A percentile compares a stretch with the other conserved stretches of the same genome.
phyloP scores from a whole-genome alignment of 2,329 filamentous ascomycete genomes.

The Polytolypa hystricis region DNA sequence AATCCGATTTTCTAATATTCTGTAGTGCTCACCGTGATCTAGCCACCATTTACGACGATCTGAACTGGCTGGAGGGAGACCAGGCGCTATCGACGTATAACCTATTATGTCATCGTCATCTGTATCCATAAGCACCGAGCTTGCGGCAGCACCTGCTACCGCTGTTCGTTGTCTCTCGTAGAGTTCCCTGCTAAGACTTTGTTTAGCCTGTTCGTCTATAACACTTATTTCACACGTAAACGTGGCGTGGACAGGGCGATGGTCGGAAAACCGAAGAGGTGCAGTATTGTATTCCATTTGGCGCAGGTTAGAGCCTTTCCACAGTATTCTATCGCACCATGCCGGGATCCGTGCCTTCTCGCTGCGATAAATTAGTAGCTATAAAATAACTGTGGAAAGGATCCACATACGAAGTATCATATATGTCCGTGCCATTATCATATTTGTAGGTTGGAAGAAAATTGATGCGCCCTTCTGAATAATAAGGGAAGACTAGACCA shows the following conservation, averaged over 20 bases:
- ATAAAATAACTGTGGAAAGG: background rate
- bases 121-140: conserved; percentile 15
- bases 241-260: conserved; percentile 84
- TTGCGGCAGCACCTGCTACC: conserved; percentile 40
- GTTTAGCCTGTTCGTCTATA: conserved; percentile 62
- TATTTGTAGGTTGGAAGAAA: conserved; percentile 96
- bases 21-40: conserved; percentile 40
- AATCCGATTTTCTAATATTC: background rate
- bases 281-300: conserved; percentile 77
- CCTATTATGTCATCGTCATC: conserved; percentile 59
- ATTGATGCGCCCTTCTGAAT: conserved; percentile 76
- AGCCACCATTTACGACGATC: conserved; percentile 56
- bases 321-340: conserved; percentile 90
- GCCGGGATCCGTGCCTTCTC: conserved; percentile 92
- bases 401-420: conserved; percentile 72
- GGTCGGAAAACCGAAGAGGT: conserved; percentile 80
- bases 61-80: conserved; percentile 53
- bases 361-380: conserved; percentile 35
- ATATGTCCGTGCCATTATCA: conserved; percentile 75
- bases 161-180: conserved; percentile 58
- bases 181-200: conserved; percentile 60
- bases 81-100: conserved; percentile 73
- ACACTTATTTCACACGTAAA: conserved; percentile 78
- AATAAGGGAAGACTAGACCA: conserved; percentile 78
- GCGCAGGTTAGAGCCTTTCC: conserved; percentile 70